These are phyloP conservation scores for Aspergillus sp. DNA, from an alignment of 2,329 filamentous ascomycete species.

Conservation along the genomic window DNA sequence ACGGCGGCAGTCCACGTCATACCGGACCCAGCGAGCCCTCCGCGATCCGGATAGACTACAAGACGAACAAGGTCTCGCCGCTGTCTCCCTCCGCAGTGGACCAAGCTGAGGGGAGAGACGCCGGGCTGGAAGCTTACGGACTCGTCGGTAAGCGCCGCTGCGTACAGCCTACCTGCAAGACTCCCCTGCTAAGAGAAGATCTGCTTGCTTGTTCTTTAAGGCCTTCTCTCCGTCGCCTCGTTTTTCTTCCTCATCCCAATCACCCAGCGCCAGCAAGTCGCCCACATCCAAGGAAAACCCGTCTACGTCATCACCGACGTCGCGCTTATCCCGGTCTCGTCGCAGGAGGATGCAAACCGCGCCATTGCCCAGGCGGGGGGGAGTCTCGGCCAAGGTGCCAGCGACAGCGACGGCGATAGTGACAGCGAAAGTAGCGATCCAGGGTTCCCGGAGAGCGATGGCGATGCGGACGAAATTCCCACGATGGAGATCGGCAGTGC, in stretches of 20 bases:
- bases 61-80: slow-evolving; percentile 44
- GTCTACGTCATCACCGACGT: slow-evolving; percentile 85
- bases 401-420: slow-evolving; percentile 20
- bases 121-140: slow-evolving; percentile 41
- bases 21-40: slow-evolving; percentile 44
- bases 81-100: slow-evolving; percentile 27
- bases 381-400: slow-evolving; percentile 33
- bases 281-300: slow-evolving; percentile 70
- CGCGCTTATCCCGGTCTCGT: slow-evolving; percentile 77
- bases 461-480: slow-evolving; percentile 15
- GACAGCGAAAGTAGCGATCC: slow-evolving; percentile 17
- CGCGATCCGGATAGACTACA: slow-evolving; percentile 63
- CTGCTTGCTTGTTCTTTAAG: slow-evolving; percentile 37
- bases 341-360: slow-evolving; percentile 60
- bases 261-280: slow-evolving; percentile 76
- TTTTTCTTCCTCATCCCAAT: slow-evolving; percentile 81
- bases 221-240: slow-evolving; percentile 72
- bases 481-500: slow-evolving; percentile 20
- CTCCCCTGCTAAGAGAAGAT: no score
- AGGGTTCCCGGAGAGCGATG: slow-evolving; percentile 13
- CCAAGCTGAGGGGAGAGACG: slow-evolving; percentile 19
- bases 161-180: no score
- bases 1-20: slow-evolving; percentile 24
- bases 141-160: slow-evolving; percentile 46
- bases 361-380: slow-evolving; percentile 58